Base-by-base conservation (phyloP, 148 eudicot genomes). In the Silene uniflora region DNA sequence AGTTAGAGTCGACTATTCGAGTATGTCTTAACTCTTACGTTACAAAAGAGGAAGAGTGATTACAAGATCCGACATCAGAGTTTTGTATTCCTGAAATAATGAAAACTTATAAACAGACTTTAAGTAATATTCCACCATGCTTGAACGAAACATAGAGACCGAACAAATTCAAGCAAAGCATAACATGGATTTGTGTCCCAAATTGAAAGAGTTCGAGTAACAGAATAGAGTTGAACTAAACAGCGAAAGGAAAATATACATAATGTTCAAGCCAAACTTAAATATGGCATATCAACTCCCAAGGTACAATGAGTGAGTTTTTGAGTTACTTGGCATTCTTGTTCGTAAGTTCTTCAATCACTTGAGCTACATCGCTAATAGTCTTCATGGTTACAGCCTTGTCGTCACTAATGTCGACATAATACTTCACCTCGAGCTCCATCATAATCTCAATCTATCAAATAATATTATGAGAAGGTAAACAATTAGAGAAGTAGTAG, bases 341-440 rank as follows among this genome's bases (percentile, higher is more conserved):
- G 46, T 61, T 78, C 14, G 75, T 47, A 32, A 88, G 87, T 49
- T 81, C 64, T 73, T 88, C 91, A n/a, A 88, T 84, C 52, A 88
- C 80, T 32, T 83, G 82, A 2, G 91, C 91, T 3, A 88, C 91
- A 23, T 88, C 89, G 69, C 80, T 79, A 60, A 88, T 85, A 2
- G 86, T 84, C 7, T 85, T 61, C 23, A 88, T 88, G 75, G 62
- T 82, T 75, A 86, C 85, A 0, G 86, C 83, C 55, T 74, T 81
- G 32, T 88, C 91, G 73, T 88, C 91, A 66, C 86, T 85, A 17
- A 88, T 89, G 6, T 66, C 76, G 58, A 88, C 83, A 61, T 74
- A 85, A n/a, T 86, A 88, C 67, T 81, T 89, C 59, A 86, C 91
- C 73, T 88, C 91, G 0, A 88, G 84, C 76, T 83, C 84, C 91